Percentiles rank a stretch among this genome's conserved stretches.
Evolutionary conservation across 2,329 filamentous ascomycete genomes (phyloP).

Genomic region (Apiospora rasikravindrae): DNA sequence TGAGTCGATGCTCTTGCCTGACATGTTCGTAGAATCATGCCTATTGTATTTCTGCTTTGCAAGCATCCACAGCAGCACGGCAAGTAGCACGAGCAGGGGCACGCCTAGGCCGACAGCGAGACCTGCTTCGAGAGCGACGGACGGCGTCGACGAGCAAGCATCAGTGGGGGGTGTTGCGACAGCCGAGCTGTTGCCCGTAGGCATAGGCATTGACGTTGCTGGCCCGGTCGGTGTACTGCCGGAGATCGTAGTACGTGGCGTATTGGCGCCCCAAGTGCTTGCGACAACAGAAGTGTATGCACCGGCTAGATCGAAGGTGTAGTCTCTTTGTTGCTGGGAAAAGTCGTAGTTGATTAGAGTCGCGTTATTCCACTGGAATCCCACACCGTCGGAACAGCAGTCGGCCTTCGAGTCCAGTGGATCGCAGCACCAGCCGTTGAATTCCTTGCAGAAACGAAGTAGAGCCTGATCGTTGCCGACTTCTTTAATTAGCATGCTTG

Average conservation of each 20-base stretch:
- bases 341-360: neutral
- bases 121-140: neutral
- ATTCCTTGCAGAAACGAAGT: neutral
- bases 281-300: neutral
- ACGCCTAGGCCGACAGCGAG: neutral
- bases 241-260: neutral
- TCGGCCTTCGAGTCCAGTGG: neutral
- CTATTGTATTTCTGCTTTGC: neutral
- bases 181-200: neutral
- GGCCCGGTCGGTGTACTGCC: neutral
- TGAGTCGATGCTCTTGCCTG: neutral
- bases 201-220: neutral
- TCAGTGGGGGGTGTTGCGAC: neutral
- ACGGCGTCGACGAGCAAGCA: neutral
- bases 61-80: neutral
- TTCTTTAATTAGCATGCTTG: neutral
- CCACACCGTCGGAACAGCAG: neutral
- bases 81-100: neutral
- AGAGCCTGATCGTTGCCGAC: neutral
- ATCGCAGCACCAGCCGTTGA: neutral
- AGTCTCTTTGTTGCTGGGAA: neutral
- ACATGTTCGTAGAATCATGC: neutral
- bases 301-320: neutral
- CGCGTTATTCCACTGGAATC: neutral
- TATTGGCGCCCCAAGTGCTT: neutral